Conservation (phyloP, 352 stramenopile species). For the Phytophthora tubulina region DNA sequence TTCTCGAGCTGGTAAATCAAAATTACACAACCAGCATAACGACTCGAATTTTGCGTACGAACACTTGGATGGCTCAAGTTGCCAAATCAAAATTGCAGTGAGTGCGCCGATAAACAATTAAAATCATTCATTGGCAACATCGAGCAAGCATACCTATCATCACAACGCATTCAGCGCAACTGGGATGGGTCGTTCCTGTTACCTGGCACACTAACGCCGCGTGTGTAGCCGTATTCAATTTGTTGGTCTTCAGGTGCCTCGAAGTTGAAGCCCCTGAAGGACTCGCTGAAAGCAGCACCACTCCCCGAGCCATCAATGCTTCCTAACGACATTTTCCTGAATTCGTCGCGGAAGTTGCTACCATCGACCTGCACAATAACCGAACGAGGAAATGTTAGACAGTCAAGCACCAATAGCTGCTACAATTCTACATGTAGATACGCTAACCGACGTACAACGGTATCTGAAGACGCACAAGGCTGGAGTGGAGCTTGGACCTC, state of each 20-base stretch:
- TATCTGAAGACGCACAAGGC: conserved; percentile 57
- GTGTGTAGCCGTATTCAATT: conserved; percentile 69
- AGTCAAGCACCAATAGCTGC: background rate
- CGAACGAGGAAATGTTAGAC: background rate
- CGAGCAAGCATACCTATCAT: background rate
- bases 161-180: background rate
- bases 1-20: background rate
- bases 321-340: conserved; percentile 71
- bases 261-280: conserved; percentile 93
- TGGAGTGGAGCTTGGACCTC: conserved; percentile 70
- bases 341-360: conserved; percentile 90
- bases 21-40: too few relatives aligned
- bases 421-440: background rate
- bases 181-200: background rate
- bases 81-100: conserved; percentile 2
- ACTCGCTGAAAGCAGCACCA: conserved; percentile 50
- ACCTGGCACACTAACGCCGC: conserved; percentile 39
- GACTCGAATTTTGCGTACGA: background rate
- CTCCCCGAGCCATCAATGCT: conserved; percentile 45
- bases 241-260: conserved; percentile 51
- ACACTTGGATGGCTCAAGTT: background rate
- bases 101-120: conserved; percentile 9
- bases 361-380: conserved; percentile 38
- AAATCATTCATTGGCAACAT: conserved; percentile 3
- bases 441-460: conserved; percentile 50